These are phyloP conservation scores for Botrytis paeoniae DNA, from an alignment of 2,329 filamentous ascomycete species.

Conservation along the genomic window DNA sequence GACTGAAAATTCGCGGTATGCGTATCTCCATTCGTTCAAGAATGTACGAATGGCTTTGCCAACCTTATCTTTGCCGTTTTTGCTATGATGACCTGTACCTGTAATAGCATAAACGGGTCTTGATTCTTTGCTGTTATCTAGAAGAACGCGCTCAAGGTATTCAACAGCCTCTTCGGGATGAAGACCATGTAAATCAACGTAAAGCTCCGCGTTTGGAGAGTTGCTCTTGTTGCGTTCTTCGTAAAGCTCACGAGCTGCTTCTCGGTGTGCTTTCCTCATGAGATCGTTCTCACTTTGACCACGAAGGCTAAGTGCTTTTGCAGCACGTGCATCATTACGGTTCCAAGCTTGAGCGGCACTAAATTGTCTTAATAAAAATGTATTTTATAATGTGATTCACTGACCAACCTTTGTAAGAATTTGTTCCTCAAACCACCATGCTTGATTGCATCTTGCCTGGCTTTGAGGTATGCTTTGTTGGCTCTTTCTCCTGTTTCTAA, in stretches of 20 bases:
- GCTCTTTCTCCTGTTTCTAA: slow-evolving; percentile 86
- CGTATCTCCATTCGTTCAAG: slow-evolving; percentile 92
- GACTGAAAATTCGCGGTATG: slow-evolving; percentile 93
- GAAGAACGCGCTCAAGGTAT: slow-evolving; percentile 83
- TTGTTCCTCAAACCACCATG: slow-evolving; percentile 96
- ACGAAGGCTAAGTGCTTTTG: slow-evolving; percentile 88
- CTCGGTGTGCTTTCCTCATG: slow-evolving; percentile 94
- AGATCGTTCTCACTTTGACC: slow-evolving; percentile 96
- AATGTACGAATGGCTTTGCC: slow-evolving; percentile 89
- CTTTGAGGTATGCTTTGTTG: slow-evolving; percentile 93
- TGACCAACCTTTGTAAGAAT: slow-evolving; percentile 79
- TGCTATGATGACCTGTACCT: slow-evolving; percentile 94
- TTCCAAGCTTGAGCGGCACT: slow-evolving; percentile 98
- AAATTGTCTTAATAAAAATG: slow-evolving; percentile 25
- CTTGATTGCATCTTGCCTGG: slow-evolving; percentile 92
- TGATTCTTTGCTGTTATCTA: slow-evolving; percentile 72
- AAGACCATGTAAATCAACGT: slow-evolving; percentile 96
- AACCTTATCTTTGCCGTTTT: slow-evolving; percentile 98
- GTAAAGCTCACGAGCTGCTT: slow-evolving; percentile 87
- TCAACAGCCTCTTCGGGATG: slow-evolving; percentile 96
- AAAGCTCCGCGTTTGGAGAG: slow-evolving; percentile 65
- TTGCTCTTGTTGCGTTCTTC: slow-evolving; percentile 83
- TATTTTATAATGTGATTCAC: slow-evolving; percentile 16
- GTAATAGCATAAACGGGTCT: slow-evolving; percentile 92
- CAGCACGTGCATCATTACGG: slow-evolving; percentile 91